A percentile compares a stretch with the other conserved stretches of the same genome.
phyloP scores from a whole-genome alignment of 257 asterid genomes.

The Primulina tabacum region DNA sequence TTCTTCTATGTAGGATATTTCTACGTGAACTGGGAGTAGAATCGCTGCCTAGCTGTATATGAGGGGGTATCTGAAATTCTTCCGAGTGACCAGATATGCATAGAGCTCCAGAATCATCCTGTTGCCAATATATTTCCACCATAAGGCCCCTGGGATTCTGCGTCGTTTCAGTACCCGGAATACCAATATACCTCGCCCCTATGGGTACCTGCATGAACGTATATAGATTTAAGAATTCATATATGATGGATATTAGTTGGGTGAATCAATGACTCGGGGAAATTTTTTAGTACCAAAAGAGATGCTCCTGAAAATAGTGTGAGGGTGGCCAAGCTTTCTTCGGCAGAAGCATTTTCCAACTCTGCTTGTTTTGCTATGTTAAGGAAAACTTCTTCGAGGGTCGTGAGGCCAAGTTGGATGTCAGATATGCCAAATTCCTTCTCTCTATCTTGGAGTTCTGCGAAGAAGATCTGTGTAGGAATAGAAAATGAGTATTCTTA shows the following conservation, averaged over 20 bases:
- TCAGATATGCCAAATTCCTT: conserved; percentile 65
- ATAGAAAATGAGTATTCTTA: background rate
- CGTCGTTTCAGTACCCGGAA: conserved; percentile 66
- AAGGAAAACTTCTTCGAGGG: conserved; percentile 84
- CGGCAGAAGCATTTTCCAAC: conserved; percentile 71
- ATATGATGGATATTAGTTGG: too few relatives aligned
- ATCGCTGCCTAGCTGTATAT: conserved; percentile 38
- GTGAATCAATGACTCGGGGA: background rate
- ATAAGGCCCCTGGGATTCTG: conserved; percentile 58
- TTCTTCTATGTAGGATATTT: conserved; percentile 28
- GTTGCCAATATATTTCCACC: conserved; percentile 90
- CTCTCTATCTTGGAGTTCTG: conserved; percentile 65
- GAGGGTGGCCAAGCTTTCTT: conserved; percentile 58
- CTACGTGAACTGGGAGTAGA: conserved; percentile 32
- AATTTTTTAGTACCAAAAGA: conserved; percentile 42
- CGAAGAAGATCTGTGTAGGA: conserved; percentile 53
- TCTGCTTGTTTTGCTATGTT: conserved; percentile 78
- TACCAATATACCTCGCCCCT: conserved; percentile 72
- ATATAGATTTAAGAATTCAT: background rate
- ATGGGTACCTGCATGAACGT: conserved; percentile 53
- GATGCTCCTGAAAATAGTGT: conserved; percentile 57
- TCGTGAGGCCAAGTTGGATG: conserved; percentile 83
- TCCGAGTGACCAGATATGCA: conserved; percentile 73
- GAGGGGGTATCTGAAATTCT: conserved; percentile 59
- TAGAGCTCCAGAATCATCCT: conserved; percentile 82